Conservation (phyloP, 805 yeast genomes). For the Candida glaebosa region DNA sequence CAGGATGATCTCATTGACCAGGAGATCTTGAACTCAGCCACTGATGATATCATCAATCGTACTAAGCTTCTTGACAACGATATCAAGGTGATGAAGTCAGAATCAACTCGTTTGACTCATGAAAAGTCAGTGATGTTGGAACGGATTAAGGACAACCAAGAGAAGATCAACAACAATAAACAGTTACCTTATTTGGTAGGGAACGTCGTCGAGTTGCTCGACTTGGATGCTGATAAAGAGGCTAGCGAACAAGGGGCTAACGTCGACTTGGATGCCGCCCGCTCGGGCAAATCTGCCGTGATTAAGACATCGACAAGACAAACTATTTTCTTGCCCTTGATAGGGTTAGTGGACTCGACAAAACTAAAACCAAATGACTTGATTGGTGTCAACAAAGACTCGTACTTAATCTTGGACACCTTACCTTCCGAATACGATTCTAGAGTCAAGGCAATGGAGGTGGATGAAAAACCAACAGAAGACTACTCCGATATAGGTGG, state of each 20-base stretch:
- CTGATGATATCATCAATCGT: constrained; percentile 81
- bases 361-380: constrained; percentile 95
- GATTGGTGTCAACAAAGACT: constrained; percentile 97
- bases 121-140: constrained; percentile 92
- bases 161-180: constrained; percentile 91
- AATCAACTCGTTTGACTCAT: constrained; percentile 83
- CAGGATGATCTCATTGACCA: constrained; percentile 67
- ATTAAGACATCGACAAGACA: constrained; percentile 97
- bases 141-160: constrained; percentile 92
- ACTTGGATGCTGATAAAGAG: constrained; percentile 78
- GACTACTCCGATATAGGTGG: constrained; percentile 98
- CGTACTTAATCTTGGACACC: constrained; percentile 88
- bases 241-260: constrained; percentile 92
- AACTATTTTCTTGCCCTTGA: constrained; percentile 92
- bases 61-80: constrained; percentile 89
- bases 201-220: constrained; percentile 90
- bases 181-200: constrained; percentile 96
- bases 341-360: constrained; percentile 91
- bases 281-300: constrained; percentile 96
- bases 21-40: constrained; percentile 74
- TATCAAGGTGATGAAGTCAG: constrained; percentile 91
- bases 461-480: constrained; percentile 97
- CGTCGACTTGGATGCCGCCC: constrained; percentile 85
- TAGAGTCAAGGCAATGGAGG: constrained; percentile 98
- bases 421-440: constrained; percentile 97